Evolutionary conservation across 164 flowering plant species (phyloP).

Genomic region (Umbellularia californica): DNA sequence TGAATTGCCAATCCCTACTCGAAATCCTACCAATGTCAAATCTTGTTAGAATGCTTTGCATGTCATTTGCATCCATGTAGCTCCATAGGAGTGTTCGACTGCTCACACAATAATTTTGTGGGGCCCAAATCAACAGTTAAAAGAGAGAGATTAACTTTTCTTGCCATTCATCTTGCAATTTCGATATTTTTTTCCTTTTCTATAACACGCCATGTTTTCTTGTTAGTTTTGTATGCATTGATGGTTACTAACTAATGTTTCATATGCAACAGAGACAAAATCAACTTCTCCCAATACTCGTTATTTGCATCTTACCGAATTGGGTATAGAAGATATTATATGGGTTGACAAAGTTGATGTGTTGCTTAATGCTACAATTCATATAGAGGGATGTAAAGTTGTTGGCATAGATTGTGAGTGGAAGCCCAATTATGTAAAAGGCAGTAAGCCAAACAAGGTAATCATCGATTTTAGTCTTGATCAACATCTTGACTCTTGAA

Average conservation of each 20-base stretch:
- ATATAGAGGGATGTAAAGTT: slow-evolving; percentile 68
- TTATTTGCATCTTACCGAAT: slow-evolving; percentile 53
- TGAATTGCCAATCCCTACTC: too few relatives aligned
- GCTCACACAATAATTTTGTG: too few relatives aligned
- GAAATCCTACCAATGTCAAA: too few relatives aligned
- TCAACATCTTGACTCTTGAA: background rate
- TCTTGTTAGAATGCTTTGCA: too few relatives aligned
- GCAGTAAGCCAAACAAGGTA: slow-evolving; percentile 80
- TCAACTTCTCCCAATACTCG: slow-evolving; percentile 27
- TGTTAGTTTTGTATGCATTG: background rate
- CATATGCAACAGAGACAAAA: slow-evolving; percentile 40
- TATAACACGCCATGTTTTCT: too few relatives aligned
- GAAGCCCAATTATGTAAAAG: slow-evolving; percentile 91
- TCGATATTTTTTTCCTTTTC: too few relatives aligned
- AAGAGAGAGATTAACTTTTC: too few relatives aligned
- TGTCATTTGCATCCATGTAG: too few relatives aligned
- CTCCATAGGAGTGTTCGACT: too few relatives aligned
- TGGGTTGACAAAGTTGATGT: slow-evolving; percentile 78
- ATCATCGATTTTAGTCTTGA: slow-evolving; percentile 4
- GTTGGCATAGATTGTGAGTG: slow-evolving; percentile 95
- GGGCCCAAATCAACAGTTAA: too few relatives aligned
- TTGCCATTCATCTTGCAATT: too few relatives aligned
- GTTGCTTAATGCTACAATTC: slow-evolving; percentile 51
- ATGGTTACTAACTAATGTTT: background rate
- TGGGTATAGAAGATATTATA: slow-evolving; percentile 50